A percentile compares a stretch with the other conserved stretches of the same genome.
Evolutionary conservation across 2,329 filamentous ascomycete species (phyloP).

Genomic region (Botrytis byssoidea): DNA sequence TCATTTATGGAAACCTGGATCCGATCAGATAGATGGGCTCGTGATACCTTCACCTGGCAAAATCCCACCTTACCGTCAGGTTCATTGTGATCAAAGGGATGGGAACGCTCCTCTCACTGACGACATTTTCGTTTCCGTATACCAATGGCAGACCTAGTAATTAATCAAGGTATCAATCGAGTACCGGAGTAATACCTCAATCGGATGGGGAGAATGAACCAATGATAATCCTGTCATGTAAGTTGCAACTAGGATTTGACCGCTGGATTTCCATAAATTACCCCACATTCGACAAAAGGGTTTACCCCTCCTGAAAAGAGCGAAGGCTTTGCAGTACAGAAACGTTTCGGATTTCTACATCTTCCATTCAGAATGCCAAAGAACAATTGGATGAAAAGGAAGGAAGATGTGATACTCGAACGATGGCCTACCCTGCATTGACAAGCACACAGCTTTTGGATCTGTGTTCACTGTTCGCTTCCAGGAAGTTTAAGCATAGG

Average conservation of each 20-base stretch:
- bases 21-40: not conserved
- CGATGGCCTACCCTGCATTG: not conserved
- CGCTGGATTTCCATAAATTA: not conserved
- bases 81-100: not conserved
- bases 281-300: not conserved
- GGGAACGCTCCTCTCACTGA: not conserved
- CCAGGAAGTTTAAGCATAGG: not conserved
- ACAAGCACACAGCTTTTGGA: not conserved
- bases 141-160: not conserved
- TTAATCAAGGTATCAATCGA: not conserved
- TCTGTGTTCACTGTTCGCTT: not conserved
- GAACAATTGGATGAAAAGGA: not conserved
- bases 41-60: not conserved
- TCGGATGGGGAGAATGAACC: not conserved
- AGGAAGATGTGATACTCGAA: not conserved
- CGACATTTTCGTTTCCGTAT: not conserved
- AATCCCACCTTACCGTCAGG: not conserved
- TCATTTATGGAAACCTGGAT: not conserved
- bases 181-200: constrained; percentile 1
- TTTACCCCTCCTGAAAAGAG: not conserved
- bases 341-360: constrained; percentile 3
- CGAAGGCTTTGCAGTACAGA: not conserved
- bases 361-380: not conserved
- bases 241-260: not conserved
- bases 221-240: constrained; percentile 1